Conservation (phyloP, 164 flowering plant genomes). For the Sedum album region DNA sequence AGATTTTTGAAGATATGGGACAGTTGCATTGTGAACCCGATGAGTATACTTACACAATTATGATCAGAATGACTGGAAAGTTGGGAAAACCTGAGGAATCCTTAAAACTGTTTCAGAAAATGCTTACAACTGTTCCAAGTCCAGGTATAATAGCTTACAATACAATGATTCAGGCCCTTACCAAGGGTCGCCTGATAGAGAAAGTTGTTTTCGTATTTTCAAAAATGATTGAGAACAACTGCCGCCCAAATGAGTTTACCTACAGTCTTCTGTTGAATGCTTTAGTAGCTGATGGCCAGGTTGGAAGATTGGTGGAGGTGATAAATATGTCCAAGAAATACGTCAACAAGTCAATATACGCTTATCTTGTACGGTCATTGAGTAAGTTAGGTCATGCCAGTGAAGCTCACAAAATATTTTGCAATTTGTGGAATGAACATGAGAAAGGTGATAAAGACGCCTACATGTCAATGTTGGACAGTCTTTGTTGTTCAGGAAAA, state of each 20-base stretch:
- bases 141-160: slow-evolving; percentile 67
- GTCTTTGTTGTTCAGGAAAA: slow-evolving; percentile 63
- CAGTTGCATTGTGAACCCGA: slow-evolving; percentile 69
- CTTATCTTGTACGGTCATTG: slow-evolving; percentile 68
- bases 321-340: slow-evolving; percentile 59
- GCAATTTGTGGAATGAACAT: slow-evolving; percentile 80
- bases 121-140: slow-evolving; percentile 50
- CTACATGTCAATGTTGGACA: slow-evolving; percentile 74
- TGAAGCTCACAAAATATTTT: slow-evolving; percentile 91
- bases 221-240: slow-evolving; percentile 68
- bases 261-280: slow-evolving; percentile 56
- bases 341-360: slow-evolving; percentile 57
- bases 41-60: slow-evolving; percentile 74
- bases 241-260: slow-evolving; percentile 86
- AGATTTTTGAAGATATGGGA: slow-evolving; percentile 78
- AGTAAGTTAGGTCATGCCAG: slow-evolving; percentile 74
- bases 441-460: slow-evolving; percentile 79
- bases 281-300: slow-evolving; percentile 63
- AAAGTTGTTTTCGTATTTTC: slow-evolving; percentile 56
- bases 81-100: slow-evolving; percentile 52
- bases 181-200: slow-evolving; percentile 54
- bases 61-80: slow-evolving; percentile 77
- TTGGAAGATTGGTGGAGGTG: slow-evolving; percentile 58
- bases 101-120: slow-evolving; percentile 62
- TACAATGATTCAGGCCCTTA: slow-evolving; percentile 73